phyloP scores from a whole-genome alignment of 2,329 filamentous ascomycete genomes.

The Leptoxyphium fumago region DNA sequence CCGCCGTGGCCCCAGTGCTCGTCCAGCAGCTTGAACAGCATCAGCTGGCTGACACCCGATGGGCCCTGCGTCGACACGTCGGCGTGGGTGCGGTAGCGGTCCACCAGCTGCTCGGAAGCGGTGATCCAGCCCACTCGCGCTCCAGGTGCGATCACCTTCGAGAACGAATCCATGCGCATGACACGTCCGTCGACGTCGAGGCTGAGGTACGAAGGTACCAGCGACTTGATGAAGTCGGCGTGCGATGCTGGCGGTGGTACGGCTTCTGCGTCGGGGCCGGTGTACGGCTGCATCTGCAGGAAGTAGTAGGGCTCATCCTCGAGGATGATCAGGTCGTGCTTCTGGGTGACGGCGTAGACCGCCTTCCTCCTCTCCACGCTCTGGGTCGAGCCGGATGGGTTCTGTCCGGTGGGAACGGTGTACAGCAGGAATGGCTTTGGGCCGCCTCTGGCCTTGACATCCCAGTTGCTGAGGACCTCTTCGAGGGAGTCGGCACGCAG shows the following conservation, averaged over 20 bases:
- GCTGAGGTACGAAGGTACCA: slow-evolving; percentile 63
- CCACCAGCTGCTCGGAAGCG: slow-evolving; percentile 67
- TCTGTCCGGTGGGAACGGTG: slow-evolving; percentile 69
- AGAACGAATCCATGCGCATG: slow-evolving; percentile 82
- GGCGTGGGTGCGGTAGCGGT: slow-evolving; percentile 66
- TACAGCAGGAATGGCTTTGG: slow-evolving; percentile 55
- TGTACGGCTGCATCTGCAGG: slow-evolving; percentile 71
- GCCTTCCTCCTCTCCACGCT: slow-evolving; percentile 49
- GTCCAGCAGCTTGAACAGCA: slow-evolving; percentile 79
- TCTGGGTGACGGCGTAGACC: slow-evolving; percentile 64
- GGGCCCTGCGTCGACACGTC: slow-evolving; percentile 79
- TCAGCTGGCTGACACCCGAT: slow-evolving; percentile 66
- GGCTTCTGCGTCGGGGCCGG: slow-evolving; percentile 35
- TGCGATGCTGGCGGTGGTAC: slow-evolving; percentile 45
- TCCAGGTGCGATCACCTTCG: slow-evolving; percentile 76
- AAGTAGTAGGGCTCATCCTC: slow-evolving; percentile 96
- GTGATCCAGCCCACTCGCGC: slow-evolving; percentile 80
- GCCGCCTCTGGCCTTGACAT: slow-evolving; percentile 39
- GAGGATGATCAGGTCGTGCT: slow-evolving; percentile 74
- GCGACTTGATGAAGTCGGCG: slow-evolving; percentile 56
- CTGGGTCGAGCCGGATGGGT: slow-evolving; percentile 80
- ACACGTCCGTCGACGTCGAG: slow-evolving; percentile 80
- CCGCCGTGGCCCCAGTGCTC: slow-evolving; percentile 88
- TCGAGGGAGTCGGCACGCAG: slow-evolving; percentile 49
- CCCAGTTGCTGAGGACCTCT: slow-evolving; percentile 50